Base-by-base conservation (phyloP, 441 rosid genomes). In the Aleurites moluccanus region DNA sequence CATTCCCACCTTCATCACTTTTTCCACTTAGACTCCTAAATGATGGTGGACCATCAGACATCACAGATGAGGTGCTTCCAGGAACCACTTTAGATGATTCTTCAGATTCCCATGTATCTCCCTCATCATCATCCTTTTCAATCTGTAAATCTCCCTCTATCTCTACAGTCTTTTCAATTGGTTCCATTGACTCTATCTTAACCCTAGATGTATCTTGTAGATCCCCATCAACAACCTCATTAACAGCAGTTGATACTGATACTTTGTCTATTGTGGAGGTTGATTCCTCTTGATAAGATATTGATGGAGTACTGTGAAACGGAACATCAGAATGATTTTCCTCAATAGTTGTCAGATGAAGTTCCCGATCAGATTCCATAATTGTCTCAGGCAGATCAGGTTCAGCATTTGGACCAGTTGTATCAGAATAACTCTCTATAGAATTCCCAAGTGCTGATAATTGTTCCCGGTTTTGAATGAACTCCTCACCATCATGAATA, bases 1-100 rank as follows among this genome's bases (percentile, higher is more conserved):
- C 92, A 83, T 83, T 96, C 67, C 94, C 99, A 69, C 87, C 88
- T 15, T 92, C 99, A 62, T 92, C 98, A 72, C 87, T 80, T 86
- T 87, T 89, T 21, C 97, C 90, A 72, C 91, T 85, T 69, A 90
- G 85, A 86, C 96, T 92, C 86, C 92, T 90, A 38, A 87, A 86
- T 71, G 99, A 94, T 72, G 88, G 88, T 1, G 97, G 98, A 35
- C 94, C 98, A 74, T 92, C 98, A 13, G 89, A 75, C 62, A 82
- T 68, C 73, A 88, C 70, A 72, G 83, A 68, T 64, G 83, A 75
- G 14, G 78, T 77, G 77, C 89, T 89, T 75, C 81, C 87, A 45
- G 87, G 85, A 73, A 81, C 56, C 71, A 73, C 82, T 88, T 83
- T 88, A 38, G 87, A 81, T 61, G 77, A 73, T 77, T 91, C 94